These are phyloP conservation scores for Clonostachys sp. DNA, from an alignment of 2,329 filamentous ascomycete genomes.

Conservation along the genomic window DNA sequence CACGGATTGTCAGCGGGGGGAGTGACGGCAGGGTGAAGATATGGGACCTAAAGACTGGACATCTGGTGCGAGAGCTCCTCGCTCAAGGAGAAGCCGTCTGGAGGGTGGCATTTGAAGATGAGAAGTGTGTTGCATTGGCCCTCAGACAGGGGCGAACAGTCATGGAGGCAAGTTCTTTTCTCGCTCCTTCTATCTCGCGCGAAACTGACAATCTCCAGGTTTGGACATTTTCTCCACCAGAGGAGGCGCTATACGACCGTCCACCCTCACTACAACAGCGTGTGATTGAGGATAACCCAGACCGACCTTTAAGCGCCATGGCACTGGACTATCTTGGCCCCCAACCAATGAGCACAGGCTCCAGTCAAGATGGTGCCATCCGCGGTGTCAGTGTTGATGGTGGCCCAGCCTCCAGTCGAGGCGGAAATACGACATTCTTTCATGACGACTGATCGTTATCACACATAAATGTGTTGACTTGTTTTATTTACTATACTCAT, in stretches of 20 bases:
- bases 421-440: conserved; percentile 44
- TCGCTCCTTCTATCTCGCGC: not conserved
- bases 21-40: conserved; percentile 98
- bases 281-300: conserved; percentile 36
- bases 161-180: conserved; percentile 77
- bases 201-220: conserved; percentile 50
- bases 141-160: conserved; percentile 80
- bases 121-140: conserved; percentile 96
- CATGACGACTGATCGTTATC: conserved; percentile 31
- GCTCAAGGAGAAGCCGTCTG: conserved; percentile 92
- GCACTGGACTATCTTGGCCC: conserved; percentile 34
- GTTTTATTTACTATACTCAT: not conserved
- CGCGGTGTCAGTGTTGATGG: conserved; percentile 54
- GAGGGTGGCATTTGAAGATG: conserved; percentile 96
- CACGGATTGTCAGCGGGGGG: conserved; percentile 89
- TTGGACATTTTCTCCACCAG: conserved; percentile 90
- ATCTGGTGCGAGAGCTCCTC: conserved; percentile 85
- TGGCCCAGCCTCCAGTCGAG: conserved; percentile 46
- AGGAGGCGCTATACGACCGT: conserved; percentile 56
- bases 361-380: conserved; percentile 24
- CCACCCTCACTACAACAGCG: conserved; percentile 44
- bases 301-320: conserved; percentile 47
- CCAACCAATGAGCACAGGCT: conserved; percentile 15
- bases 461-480: not conserved
- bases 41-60: conserved; percentile 92